Conservation (phyloP, 345 rosid genomes). For the Cardamine chenopodiifolia region DNA sequence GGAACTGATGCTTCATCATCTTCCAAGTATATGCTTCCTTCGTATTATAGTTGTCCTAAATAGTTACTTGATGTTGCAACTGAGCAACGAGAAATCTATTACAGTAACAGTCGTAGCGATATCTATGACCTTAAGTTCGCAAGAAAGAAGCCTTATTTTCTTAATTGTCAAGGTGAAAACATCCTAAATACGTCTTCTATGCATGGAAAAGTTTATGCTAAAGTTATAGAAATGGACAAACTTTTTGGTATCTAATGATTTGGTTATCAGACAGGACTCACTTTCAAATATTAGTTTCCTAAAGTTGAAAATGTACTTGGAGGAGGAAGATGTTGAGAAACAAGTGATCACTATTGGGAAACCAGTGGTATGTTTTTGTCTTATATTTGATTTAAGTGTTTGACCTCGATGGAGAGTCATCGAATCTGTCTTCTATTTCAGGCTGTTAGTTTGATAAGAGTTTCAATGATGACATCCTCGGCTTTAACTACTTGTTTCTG, state of each 20-base stretch:
- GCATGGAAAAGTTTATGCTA: not conserved
- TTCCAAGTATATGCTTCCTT: not conserved
- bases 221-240: not conserved
- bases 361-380: not conserved
- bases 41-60: not conserved
- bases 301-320: not conserved
- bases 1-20: not conserved
- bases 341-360: constrained; percentile 12
- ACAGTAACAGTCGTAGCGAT: not conserved
- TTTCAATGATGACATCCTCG: not conserved
- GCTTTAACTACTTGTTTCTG: constrained; percentile 2
- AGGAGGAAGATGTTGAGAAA: not conserved
- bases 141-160: constrained; percentile 7
- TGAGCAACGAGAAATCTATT: constrained; percentile 12
- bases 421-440: not conserved
- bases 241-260: not conserved
- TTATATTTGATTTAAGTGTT: not conserved
- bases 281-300: constrained; percentile 19
- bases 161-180: not conserved
- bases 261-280: not conserved
- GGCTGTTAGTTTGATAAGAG: constrained; percentile 5
- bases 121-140: not conserved
- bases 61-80: not conserved
- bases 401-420: not conserved
- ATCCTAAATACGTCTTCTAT: not conserved